Evolutionary conservation across 202 grass and related monocot species (phyloP), one percentile per base, ranked within the genome.

Genomic region (Bolboschoenoplectus hybrid): DNA sequence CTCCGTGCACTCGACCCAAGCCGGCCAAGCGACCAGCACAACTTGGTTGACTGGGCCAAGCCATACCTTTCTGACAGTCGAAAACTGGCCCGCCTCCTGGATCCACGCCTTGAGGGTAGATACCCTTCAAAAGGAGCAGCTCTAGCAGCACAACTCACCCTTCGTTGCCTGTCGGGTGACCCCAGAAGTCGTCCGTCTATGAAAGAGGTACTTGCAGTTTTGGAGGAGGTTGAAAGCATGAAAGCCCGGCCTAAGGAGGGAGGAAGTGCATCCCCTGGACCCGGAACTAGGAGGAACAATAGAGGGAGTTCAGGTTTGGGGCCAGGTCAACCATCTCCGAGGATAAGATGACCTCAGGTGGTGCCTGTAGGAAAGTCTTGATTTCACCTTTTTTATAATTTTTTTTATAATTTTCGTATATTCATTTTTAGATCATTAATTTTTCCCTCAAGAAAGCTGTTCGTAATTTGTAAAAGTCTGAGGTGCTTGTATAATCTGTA

Each of bases 151-250:
- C 89, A 86, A 85, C 90, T 98, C 51, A 92, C 93, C 8, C 47
- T 87, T 57, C 62, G 84, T 75, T 98, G 96, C 85, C 90, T 98
- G 41, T 51, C 39, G 35, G 58, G 84, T 20, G 89, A 95, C 7
- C 90, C 87, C 77, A 98, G 91, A 87, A 87, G 78, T 32, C 86
- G 96, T 35, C 96, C 96, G 0, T 85, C 86, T 64, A 98, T 98
- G 96, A 85, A 86, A 63, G 93, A 98, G 35, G 96, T 98, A 35
- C 74, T 98, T 61, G 71, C 41, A 3, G 85, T 74, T 78, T 88
- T 98, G 11, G 90, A 94, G 90, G 91, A 89, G 44, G 88, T 98
- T 87, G 87, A 95, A 47, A 61, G 82, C 38, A 77, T 68, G 87
- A 88, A 47, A 70, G 20, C n/a, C 47, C 85, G 84, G 9, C 74